Percentiles rank a stretch among this genome's conserved stretches.
These are phyloP conservation scores for Iris macrosiphon DNA, from an alignment of 106 monocot genomes.

Conservation along the genomic window DNA sequence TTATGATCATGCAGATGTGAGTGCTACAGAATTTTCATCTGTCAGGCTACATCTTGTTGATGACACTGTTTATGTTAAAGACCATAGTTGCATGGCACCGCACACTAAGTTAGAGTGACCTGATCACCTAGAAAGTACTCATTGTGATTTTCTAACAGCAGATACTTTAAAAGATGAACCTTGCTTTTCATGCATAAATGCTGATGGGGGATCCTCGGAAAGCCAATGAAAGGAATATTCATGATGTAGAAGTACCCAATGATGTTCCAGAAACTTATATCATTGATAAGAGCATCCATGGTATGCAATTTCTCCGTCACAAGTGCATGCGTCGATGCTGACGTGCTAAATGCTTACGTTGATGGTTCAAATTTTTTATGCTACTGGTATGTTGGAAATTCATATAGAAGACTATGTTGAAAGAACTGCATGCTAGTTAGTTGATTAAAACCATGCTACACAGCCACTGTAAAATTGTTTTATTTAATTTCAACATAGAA, in stretches of 20 bases:
- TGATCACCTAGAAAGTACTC: neutral
- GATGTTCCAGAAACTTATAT: conserved; percentile 1
- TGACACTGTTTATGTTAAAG: conserved; percentile 3
- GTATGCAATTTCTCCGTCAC: too few species aligned
- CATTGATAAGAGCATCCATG: too few species aligned
- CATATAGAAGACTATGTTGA: too few species aligned
- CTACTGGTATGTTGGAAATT: too few species aligned
- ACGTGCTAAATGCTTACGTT: too few species aligned
- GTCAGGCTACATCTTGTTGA: neutral
- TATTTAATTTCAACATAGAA: too few species aligned
- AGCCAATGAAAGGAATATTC: conserved; percentile 11
- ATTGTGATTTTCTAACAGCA: conserved; percentile 7
- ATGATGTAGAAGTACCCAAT: conserved; percentile 5
- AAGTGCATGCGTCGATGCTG: too few species aligned
- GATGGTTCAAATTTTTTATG: too few species aligned
- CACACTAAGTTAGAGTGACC: neutral
- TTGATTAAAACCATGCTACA: too few species aligned
- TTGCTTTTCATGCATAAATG: neutral
- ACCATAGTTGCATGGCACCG: conserved; percentile 3
- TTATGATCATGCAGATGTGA: conserved; percentile 10
- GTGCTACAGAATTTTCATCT: conserved; percentile 3
- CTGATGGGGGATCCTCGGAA: conserved; percentile 1
- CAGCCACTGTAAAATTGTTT: too few species aligned
- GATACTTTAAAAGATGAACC: conserved; percentile 9
- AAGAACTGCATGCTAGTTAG: too few species aligned